A percentile compares a stretch with the other conserved stretches of the same genome.
phyloP scores from a whole-genome alignment of 2,329 filamentous ascomycete genomes.

The Fusarium domesticum region DNA sequence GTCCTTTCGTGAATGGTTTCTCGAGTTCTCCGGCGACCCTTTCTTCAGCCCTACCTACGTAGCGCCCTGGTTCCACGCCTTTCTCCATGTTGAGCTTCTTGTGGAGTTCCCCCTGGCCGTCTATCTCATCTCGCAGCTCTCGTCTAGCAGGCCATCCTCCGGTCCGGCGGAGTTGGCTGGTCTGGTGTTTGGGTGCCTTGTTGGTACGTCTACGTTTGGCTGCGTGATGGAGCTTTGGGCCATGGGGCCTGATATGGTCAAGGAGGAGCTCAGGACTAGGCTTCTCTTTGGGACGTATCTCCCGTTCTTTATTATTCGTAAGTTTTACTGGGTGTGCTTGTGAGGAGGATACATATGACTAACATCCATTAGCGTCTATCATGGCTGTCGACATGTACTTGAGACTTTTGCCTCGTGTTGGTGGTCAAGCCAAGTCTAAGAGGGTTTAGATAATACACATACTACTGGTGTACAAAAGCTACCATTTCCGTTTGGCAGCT shows the following conservation, averaged over 20 bases:
- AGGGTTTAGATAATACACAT: conserved; percentile 19
- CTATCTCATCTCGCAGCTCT: conserved; percentile 46
- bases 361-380: conserved; percentile 41
- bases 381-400: conserved; percentile 55
- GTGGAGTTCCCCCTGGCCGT: conserved; percentile 50
- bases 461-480: too few species aligned
- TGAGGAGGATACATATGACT: background rate
- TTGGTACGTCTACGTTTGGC: conserved; percentile 48
- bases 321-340: conserved; percentile 28
- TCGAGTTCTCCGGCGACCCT: conserved; percentile 50
- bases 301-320: conserved; percentile 52
- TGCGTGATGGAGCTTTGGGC: conserved; percentile 50
- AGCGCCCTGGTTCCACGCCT: conserved; percentile 50
- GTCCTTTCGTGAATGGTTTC: conserved; percentile 46
- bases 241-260: conserved; percentile 48
- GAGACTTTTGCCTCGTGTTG: conserved; percentile 47
- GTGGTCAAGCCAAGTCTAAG: conserved; percentile 40
- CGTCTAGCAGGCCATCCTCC: conserved; percentile 32
- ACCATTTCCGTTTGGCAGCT: too few species aligned
- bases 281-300: conserved; percentile 50
- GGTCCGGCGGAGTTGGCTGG: conserved; percentile 48
- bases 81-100: conserved; percentile 48
- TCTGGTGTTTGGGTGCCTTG: conserved; percentile 50
- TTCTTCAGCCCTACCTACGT: conserved; percentile 43
- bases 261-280: conserved; percentile 42